Evolutionary conservation across 2,329 filamentous ascomycete genomes (phyloP).

Genomic region (Exophiala calicioides): DNA sequence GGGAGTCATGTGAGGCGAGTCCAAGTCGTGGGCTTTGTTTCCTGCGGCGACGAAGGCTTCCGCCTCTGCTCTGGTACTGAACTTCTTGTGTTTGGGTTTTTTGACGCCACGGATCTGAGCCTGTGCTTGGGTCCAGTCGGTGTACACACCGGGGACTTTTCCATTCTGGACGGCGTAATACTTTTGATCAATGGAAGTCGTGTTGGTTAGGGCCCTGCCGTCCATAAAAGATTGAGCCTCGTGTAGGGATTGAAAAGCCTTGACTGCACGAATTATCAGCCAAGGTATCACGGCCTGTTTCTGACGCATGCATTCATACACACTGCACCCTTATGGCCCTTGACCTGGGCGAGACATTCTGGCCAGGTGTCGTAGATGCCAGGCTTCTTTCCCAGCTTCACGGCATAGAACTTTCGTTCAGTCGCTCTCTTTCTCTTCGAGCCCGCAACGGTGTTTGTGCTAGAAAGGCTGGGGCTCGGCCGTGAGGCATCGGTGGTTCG

Average conservation of each 20-base stretch:
- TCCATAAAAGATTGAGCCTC: conserved; percentile 79
- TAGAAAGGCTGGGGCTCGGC: conserved; percentile 14
- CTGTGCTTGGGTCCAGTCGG: conserved; percentile 68
- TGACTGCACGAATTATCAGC: conserved; percentile 60
- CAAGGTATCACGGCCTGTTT: conserved; percentile 6
- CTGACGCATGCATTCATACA: conserved; percentile 60
- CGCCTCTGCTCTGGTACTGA: conserved; percentile 69
- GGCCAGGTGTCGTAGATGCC: conserved; percentile 65
- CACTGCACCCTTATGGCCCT: conserved; percentile 64
- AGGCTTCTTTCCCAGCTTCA: conserved; percentile 60
- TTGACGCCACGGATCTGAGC: conserved; percentile 73
- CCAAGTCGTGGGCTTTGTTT: conserved; percentile 27
- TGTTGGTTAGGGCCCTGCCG: conserved; percentile 53
- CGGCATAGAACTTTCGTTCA: conserved; percentile 63
- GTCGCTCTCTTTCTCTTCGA: conserved; percentile 57
- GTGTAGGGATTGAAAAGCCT: conserved; percentile 70
- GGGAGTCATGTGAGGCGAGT: conserved; percentile 16
- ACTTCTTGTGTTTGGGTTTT: conserved; percentile 68
- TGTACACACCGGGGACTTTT: conserved; percentile 62
- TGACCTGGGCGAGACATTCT: conserved; percentile 63
- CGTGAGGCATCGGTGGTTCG: conserved; percentile 16
- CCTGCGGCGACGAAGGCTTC: conserved; percentile 68
- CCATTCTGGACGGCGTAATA: conserved; percentile 64
- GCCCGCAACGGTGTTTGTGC: conserved; percentile 22
- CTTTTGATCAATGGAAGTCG: conserved; percentile 40